A percentile compares a stretch with the other conserved stretches of the same genome.
Conservation (phyloP, 768 basidiomycete species). For the Mycena latifolia region DNA sequence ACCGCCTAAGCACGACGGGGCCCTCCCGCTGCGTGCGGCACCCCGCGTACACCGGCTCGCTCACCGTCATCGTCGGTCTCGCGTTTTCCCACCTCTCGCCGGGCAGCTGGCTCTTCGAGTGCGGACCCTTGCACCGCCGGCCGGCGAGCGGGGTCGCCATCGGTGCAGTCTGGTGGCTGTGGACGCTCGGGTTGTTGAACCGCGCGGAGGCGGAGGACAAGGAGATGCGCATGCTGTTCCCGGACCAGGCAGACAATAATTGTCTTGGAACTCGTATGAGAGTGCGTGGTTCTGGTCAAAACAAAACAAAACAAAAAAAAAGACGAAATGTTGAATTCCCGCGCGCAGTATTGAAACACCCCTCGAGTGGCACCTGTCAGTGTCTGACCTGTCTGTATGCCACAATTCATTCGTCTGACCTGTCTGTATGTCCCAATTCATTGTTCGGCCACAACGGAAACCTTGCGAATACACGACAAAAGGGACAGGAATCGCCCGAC, state of each 20-base stretch:
- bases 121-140: constrained; percentile 46
- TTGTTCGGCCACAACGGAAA: constrained; percentile 20
- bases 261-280: constrained; percentile 62
- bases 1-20: constrained; percentile 63
- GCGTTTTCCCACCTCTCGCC: constrained; percentile 59
- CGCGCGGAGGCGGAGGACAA: constrained; percentile 64
- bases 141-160: constrained; percentile 41
- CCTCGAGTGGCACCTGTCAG: constrained; percentile 22
- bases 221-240: constrained; percentile 60
- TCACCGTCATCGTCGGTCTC: constrained; percentile 61
- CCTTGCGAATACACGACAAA: constrained; percentile 25
- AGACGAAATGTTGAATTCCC: no score
- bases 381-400: constrained; percentile 11
- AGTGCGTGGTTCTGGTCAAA: no score
- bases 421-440: constrained; percentile 19
- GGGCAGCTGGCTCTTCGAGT: constrained; percentile 63
- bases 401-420: constrained; percentile 15
- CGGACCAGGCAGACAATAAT: no score
- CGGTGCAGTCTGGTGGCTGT: constrained; percentile 62
- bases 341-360: constrained; percentile 19
- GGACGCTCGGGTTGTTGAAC: constrained; percentile 64
- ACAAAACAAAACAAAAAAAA: no score
- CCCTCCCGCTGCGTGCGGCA: constrained; percentile 67
- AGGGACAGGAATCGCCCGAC: constrained; percentile 17
- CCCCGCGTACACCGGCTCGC: constrained; percentile 67